Base-by-base conservation (phyloP, 352 stramenopile species). In the Albugo candida region DNA sequence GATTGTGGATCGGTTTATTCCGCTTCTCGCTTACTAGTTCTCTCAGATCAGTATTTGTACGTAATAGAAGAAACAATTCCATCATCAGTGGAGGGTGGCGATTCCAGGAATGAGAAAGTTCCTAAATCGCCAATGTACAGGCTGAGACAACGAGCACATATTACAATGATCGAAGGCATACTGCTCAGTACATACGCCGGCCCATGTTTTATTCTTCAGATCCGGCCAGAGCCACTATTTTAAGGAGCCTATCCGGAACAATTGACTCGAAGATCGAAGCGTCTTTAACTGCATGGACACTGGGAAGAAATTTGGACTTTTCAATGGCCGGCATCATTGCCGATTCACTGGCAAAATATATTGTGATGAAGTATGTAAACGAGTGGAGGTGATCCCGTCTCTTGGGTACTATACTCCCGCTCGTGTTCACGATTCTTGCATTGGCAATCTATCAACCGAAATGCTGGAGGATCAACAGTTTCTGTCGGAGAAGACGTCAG, bases 301-400 rank as follows among this genome's bases (percentile, higher is more conserved):
- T 18, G 72, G 79, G 17, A 82, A 78, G 48, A 89, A 92, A 48
- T 94, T 94, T 58, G 71, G 70, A 2, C 52, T 94, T 13, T 93
- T 93, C 31, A 83, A 82, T 45, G 70, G 80, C 2, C 73, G 81
- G 12, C 81, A 94, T 50, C 81, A 94, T 48, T 94, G 81, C 38
- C 70, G 81, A 0, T 83, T 84, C 52, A 83, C 70, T 21, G 81
- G 81, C 13, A 86, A 83, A 48, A 81, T 92, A 20, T 93, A 89
- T 56, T 80, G 72, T 54, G 79, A 73, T 41, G 79, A 92, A 34
- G 64, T 86, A 20, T 85, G 68, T 55, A 83, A 77, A 41, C 67
- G 83, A 34, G 49, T 89, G 14, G 70, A 81, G 46, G 65, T 67
- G n/a, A 74, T 92, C 13, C 79, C 79, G 2, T 76, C 88, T 49